phyloP scores from a whole-genome alignment of 2,329 filamentous ascomycete species.

The Sarocladium strictum region DNA sequence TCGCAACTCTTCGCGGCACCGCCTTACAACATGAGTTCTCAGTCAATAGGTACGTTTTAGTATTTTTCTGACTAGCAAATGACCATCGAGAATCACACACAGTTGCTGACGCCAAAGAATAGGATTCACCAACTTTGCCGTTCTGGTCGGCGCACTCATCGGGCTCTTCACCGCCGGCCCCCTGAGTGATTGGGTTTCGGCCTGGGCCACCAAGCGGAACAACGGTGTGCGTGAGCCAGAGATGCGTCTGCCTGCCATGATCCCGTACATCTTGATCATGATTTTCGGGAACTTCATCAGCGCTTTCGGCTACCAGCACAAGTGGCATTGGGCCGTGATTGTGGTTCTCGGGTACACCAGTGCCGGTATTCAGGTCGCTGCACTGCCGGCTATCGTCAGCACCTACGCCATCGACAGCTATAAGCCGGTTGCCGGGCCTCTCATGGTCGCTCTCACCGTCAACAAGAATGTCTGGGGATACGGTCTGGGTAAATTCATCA shows the following conservation, averaged over 20 bases:
- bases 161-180: conserved; percentile 36
- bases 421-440: conserved; percentile 51
- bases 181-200: conserved; percentile 37
- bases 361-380: conserved; percentile 29
- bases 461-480: neutral
- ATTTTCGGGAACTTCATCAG: conserved; percentile 39
- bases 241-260: conserved; percentile 39
- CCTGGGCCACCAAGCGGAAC: conserved; percentile 32
- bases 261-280: conserved; percentile 38
- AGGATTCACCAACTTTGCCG: conserved; percentile 43
- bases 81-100: neutral
- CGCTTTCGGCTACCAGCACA: conserved; percentile 38
- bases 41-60: neutral
- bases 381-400: conserved; percentile 51
- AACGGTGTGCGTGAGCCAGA: conserved; percentile 41
- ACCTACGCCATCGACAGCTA: conserved; percentile 59
- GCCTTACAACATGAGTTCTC: neutral
- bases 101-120: too few species aligned
- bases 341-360: conserved; percentile 40
- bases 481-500: neutral
- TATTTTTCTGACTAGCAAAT: neutral
- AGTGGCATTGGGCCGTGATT: conserved; percentile 43
- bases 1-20: neutral
- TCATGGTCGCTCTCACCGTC: neutral
- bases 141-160: conserved; percentile 33